Evolutionary conservation across 768 basidiomycete genomes (phyloP), one percentile per base, ranked within the genome.

Genomic region (Lenzites betulinus): DNA sequence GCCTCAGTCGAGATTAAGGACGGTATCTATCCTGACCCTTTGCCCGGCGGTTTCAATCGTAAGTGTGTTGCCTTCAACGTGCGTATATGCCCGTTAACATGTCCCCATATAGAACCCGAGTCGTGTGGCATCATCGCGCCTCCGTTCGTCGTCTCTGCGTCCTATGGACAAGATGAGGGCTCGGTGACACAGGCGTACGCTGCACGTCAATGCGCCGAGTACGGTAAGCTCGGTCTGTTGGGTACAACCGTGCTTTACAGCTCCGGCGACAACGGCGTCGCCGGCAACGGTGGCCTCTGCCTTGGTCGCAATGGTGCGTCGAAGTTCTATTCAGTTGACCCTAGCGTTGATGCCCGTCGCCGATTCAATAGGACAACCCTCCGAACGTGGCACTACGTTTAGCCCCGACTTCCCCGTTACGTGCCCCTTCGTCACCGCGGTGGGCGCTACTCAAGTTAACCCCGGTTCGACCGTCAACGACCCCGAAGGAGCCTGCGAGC

Each of bases 241-340:
- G 74, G 74, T 26, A 70, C 69, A 4, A 73, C 79, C 5, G 58
- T 81, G 20, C 66, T 81, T 33, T 81, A 79, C 64, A 71, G 72
- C 48, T 76, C 79, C 11, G 80, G 80, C 13, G 78, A 81, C 55
- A 65, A 67, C 35, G 79, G 79, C 52, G 79, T 80, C 22, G 77
- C 77, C 2, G 79, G 80, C 1, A 54, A 54, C 35, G 63, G 51
- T 8, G 69, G 65, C 20, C 12, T 60, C 9, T 79, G 80, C 60
- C 60, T 79, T 33, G 67, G 70, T 38, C 35, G 70, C 5, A 56
- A 59, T 2, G 75, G 77, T 72, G 36, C 16, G 62, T 23, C 41
- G 23, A 30, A 9, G n/a, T 57, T n/a, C 35, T 30, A 5, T 30
- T 28, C 8, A 7, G 28, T 39, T 58, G 3, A 3, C 5, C 23